A percentile compares a stretch with the other conserved stretches of the same genome.
Conservation (phyloP, 192 early-diverging fungal genomes). For the Entomortierella parvispora region DNA sequence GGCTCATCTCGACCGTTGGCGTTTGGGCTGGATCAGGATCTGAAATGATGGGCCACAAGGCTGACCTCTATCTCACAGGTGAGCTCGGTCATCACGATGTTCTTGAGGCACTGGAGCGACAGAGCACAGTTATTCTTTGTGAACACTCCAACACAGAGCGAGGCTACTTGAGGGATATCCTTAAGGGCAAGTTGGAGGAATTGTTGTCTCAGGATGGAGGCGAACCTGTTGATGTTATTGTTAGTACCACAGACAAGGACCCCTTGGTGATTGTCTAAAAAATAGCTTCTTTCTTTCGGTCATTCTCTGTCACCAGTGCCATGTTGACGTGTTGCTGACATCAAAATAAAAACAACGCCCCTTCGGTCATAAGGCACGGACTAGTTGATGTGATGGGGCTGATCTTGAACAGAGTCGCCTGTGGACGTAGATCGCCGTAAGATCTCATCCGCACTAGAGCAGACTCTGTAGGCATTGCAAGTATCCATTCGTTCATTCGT, state of each 20-base stretch:
- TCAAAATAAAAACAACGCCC: too few relatives aligned
- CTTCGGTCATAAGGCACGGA: too few relatives aligned
- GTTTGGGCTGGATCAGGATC: slow-evolving; percentile 92
- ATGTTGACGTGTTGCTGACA: too few relatives aligned
- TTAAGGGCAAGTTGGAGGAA: slow-evolving; percentile 70
- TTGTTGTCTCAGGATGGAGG: slow-evolving; percentile 60
- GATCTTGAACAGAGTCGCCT: too few relatives aligned
- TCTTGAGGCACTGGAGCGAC: slow-evolving; percentile 79
- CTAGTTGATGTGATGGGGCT: too few relatives aligned
- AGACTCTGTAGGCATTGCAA: too few relatives aligned
- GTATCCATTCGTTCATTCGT: too few relatives aligned
- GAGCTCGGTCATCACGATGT: slow-evolving; percentile 97
- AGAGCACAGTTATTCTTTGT: slow-evolving; percentile 86
- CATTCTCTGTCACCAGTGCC: too few relatives aligned
- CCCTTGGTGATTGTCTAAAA: slow-evolving; percentile 71
- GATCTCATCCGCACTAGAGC: too few relatives aligned
- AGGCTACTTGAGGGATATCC: slow-evolving; percentile 75
- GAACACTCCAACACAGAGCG: slow-evolving; percentile 96
- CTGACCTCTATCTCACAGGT: slow-evolving; percentile 91
- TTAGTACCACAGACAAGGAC: slow-evolving; percentile 80
- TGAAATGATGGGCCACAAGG: slow-evolving; percentile 49
- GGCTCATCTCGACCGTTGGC: slow-evolving; percentile 77
- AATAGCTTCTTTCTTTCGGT: too few relatives aligned
- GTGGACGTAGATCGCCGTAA: too few relatives aligned
- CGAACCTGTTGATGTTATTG: slow-evolving; percentile 68